Evolutionary conservation across 2,329 filamentous ascomycete species (phyloP), one percentile per base, ranked within the genome.

Genomic region (Calonectria naviculata): DNA sequence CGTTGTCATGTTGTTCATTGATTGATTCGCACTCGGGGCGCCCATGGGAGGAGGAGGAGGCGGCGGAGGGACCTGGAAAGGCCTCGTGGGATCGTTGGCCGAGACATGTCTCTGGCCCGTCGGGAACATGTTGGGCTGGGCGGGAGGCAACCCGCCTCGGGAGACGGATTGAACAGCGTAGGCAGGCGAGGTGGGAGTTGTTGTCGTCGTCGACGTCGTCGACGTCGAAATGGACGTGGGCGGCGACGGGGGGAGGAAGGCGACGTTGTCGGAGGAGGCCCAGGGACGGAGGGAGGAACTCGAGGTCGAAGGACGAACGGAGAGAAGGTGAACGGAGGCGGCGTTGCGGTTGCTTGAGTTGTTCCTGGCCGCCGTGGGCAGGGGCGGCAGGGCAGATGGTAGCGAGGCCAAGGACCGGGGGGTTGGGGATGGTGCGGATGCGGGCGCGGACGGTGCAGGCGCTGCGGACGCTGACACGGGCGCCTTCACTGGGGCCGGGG

Each of bases 31-130:
- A 76, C 84, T 83, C 58, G 87, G 88, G 61, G 86, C 85, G 29
- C 88, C 87, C 83, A 90, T 87, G 66, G 89, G 88, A 74, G 88
- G 89, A 67, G 89, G 89, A 67, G 89, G 75, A 24, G 63, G 63
- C 62, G 88, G 89, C 56, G 88, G 88, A 70, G 88, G 89, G 73
- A 90, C 84, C 77, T 87, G 87, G 78, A 87, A 91, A 56, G 87
- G 81, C 80, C 89, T 86, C 73, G 85, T 83, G 71, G 85, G 84
- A 78, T 91, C 88, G 72, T 79, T 80, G 79, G 81, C 82, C 79
- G 83, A 83, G 74, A 82, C 83, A 83, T 86, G 84, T 80, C 88
- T 84, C 80, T 89, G 88, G 58, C 85, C 82, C 74, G 85, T 85
- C 78, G 86, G 85, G 82, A 90, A 91, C 89, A 91, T 91, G 81